Percentiles rank a stretch among this genome's conserved stretches.
phyloP scores from a whole-genome alignment of 805 yeast species.

The Teunomyces barrocoloradensis region DNA sequence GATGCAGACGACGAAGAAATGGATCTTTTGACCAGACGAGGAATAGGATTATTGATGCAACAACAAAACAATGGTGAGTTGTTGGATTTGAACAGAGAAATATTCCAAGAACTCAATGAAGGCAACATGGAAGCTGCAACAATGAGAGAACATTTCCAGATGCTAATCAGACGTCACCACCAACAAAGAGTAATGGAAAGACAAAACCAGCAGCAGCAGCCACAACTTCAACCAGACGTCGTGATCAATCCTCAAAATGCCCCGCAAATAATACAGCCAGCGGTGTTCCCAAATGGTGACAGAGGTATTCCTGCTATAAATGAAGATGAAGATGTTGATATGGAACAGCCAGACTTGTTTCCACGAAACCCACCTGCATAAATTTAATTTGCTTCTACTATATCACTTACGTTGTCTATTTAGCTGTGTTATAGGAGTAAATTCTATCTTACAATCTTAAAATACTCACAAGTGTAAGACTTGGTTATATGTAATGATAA shows the following conservation, averaged over 20 bases:
- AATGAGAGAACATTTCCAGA: slow-evolving; percentile 32
- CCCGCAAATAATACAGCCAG: slow-evolving; percentile 41
- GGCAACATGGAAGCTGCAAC: slow-evolving; percentile 31
- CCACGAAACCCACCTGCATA: slow-evolving; percentile 16
- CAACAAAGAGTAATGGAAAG: slow-evolving; percentile 19
- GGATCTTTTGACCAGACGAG: slow-evolving; percentile 21
- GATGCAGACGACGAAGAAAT: slow-evolving; percentile 21
- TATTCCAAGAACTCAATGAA: slow-evolving; percentile 27
- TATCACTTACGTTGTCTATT: neutral
- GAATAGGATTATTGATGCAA: slow-evolving; percentile 10
- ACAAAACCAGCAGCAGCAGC: slow-evolving; percentile 9
- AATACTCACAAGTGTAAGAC: no score
- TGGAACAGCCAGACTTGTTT: slow-evolving; percentile 27
- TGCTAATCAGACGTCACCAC: slow-evolving; percentile 26
- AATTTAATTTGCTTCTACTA: neutral
- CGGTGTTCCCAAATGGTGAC: slow-evolving; percentile 35
- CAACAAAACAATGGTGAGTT: slow-evolving; percentile 19
- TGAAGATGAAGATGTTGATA: slow-evolving; percentile 30
- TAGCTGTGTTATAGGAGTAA: neutral
- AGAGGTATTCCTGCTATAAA: slow-evolving; percentile 19
- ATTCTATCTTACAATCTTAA: no score
- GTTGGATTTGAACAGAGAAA: slow-evolving; percentile 28
- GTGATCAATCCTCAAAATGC: slow-evolving; percentile 28
- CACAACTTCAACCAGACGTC: slow-evolving; percentile 5
- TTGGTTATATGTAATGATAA: no score